phyloP scores from a whole-genome alignment of 2,329 filamentous ascomycete species.

The Botryotinia globosa region DNA sequence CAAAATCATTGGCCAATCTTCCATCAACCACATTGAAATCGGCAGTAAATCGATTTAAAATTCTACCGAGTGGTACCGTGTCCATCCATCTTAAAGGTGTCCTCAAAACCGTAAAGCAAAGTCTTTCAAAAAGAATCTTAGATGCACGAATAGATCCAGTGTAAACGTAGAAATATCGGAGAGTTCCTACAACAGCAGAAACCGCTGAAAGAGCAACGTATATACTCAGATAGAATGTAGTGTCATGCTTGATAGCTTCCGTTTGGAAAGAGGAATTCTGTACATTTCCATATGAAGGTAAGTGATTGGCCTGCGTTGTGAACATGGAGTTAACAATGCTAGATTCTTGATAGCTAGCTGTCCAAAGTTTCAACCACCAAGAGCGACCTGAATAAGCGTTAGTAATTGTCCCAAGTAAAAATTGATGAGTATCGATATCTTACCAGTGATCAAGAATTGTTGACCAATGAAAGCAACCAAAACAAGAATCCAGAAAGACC shows the following conservation, averaged over 20 bases:
- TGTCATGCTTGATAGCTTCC: conserved; percentile 25
- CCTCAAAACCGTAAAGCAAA: conserved; percentile 65
- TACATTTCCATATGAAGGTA: conserved; percentile 3
- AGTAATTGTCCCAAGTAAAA: background rate
- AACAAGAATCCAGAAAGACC: conserved; percentile 56
- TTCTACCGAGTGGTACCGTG: conserved; percentile 72
- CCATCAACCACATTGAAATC: conserved; percentile 75
- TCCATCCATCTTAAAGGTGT: conserved; percentile 78
- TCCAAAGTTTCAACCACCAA: conserved; percentile 67
- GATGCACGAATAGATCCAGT: conserved; percentile 66
- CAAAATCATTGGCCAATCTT: conserved; percentile 60
- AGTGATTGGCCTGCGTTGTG: conserved; percentile 41
- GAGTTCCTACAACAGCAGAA: conserved; percentile 57
- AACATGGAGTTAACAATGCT: conserved; percentile 36
- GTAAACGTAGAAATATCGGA: conserved; percentile 63
- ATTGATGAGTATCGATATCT: conserved; percentile 28
- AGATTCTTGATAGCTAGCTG: conserved; percentile 44
- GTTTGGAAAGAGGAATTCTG: conserved; percentile 14
- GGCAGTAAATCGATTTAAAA: conserved; percentile 74
- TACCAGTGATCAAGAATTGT: conserved; percentile 54
- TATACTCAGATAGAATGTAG: conserved; percentile 64
- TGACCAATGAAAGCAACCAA: conserved; percentile 53
- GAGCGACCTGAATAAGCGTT: conserved; percentile 44
- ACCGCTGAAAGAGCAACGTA: conserved; percentile 61
- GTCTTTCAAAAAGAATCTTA: conserved; percentile 62